Evolutionary conservation across 2,329 filamentous ascomycete species (phyloP).

Genomic region (Sporothrix globosa): DNA sequence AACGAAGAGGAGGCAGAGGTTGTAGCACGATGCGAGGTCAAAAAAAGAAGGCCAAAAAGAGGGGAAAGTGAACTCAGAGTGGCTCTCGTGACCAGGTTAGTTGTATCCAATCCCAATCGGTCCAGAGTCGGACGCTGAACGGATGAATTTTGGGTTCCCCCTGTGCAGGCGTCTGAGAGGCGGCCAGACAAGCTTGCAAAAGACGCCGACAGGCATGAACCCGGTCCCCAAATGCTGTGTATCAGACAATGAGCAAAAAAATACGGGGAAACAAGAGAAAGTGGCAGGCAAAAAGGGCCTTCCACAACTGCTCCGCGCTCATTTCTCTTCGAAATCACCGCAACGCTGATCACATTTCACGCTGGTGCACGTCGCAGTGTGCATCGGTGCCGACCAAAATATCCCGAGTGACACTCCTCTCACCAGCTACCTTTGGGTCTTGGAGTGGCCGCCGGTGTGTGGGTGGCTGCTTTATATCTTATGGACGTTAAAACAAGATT

Average conservation of each 20-base stretch:
- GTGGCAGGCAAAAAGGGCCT: neutral
- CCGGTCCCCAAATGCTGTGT: neutral
- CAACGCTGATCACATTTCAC: constrained; percentile 23
- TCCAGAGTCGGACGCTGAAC: neutral
- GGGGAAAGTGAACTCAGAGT: constrained; percentile 1
- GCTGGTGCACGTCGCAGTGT: neutral
- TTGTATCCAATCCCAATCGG: neutral
- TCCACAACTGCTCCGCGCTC: constrained; percentile 22
- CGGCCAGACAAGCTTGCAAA: constrained; percentile 4
- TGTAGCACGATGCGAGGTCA: neutral
- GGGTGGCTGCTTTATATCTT: neutral
- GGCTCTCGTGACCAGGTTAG: neutral
- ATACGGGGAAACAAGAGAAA: neutral
- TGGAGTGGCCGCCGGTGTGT: neutral
- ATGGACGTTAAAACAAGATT: constrained; percentile 21
- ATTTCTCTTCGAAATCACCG: constrained; percentile 20
- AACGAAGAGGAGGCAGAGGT: neutral
- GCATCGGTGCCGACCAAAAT: constrained; percentile 5
- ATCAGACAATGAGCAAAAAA: neutral
- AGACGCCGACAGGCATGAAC: constrained; percentile 11
- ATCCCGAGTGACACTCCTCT: neutral
- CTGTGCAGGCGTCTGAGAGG: neutral
- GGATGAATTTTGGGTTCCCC: neutral
- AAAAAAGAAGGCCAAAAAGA: neutral
- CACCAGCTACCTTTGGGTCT: neutral